Conservation (phyloP, 2,329 filamentous ascomycete genomes). For the Colletotrichum sansevieriae region DNA sequence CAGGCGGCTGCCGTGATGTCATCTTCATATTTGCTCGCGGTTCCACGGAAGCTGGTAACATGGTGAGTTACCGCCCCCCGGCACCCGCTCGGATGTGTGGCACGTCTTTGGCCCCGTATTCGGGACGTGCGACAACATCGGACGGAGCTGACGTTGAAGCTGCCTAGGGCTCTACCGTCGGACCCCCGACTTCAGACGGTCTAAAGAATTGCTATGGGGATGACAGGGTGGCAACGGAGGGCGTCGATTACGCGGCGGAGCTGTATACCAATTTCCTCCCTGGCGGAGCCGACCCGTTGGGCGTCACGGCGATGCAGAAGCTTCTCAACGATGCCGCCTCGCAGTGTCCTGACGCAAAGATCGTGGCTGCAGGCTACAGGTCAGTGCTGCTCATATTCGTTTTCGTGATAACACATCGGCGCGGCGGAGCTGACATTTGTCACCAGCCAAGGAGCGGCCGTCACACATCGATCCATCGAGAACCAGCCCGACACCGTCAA, state of each 20-base stretch:
- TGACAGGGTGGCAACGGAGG: slow-evolving; percentile 43
- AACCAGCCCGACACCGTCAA: slow-evolving; percentile 41
- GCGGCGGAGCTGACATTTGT: not conserved
- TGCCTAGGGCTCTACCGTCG: slow-evolving; percentile 39
- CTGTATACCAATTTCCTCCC: slow-evolving; percentile 49
- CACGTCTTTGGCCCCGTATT: slow-evolving; percentile 44
- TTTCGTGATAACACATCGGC: not conserved
- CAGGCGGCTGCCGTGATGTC: slow-evolving; percentile 41
- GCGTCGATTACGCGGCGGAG: slow-evolving; percentile 52
- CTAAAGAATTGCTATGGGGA: slow-evolving; percentile 42
- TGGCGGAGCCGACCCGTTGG: slow-evolving; percentile 48
- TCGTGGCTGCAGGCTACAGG: slow-evolving; percentile 56
- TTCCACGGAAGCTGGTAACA: slow-evolving; percentile 54
- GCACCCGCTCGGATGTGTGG: slow-evolving; percentile 22
- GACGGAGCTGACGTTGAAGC: slow-evolving; percentile 22
- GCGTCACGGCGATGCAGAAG: slow-evolving; percentile 48
- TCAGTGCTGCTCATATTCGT: slow-evolving; percentile 13
- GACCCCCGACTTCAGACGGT: slow-evolving; percentile 39
- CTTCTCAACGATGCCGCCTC: slow-evolving; percentile 52
- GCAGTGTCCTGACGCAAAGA: slow-evolving; percentile 52
- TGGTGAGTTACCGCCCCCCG: slow-evolving; percentile 45
- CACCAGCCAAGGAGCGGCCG: slow-evolving; percentile 50
- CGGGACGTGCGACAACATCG: slow-evolving; percentile 2
- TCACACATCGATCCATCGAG: slow-evolving; percentile 46
- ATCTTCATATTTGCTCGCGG: slow-evolving; percentile 57